Evolutionary conservation across 1,139 yeast species (phyloP), one percentile per base, ranked within the genome.

Genomic region (Taiozyma sp.): DNA sequence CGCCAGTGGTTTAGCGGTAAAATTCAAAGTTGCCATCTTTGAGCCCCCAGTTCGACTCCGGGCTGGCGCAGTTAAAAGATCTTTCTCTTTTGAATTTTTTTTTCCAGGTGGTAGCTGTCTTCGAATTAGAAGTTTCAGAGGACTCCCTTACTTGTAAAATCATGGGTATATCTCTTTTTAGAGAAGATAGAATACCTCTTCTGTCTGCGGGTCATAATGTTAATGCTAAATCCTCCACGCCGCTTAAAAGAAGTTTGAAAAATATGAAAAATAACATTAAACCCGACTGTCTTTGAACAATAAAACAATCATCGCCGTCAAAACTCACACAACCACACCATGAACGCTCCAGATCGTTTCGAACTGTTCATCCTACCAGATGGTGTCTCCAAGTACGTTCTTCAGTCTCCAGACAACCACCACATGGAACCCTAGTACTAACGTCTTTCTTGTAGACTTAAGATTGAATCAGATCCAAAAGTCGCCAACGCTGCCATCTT

Each of bases 271-370:
- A 32, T 32, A 32, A n/a, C 19, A 19, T 19, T 24, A 24, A n/a
- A 9, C 13, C 34, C 5, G 12, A 10, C n/a, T 36, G 23, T 16
- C 39, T 19, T 19, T 19, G 3, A 19, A 38, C 41, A 13, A 12
- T 13, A 8, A 9, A 19, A 10, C 13, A 38, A 10, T 10, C 41
- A 9, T 36, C 39, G 4, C 7, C 19, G 9, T 14, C 39, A 8
- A 14, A 24, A 24, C 8, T 8, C 19, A 16, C 22, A 38, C 4
- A 38, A 38, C 14, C 24, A 19, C 9, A 19, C 40, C 4, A 93
- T 93, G 98, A 93, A 93, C 74, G 99, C 98, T 63, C 99, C 99
- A 72, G 99, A 93, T 74, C 86, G 99, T 79, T 93, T 92, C 68
- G 99, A 93, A 75, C 80, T 93, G 49, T 93, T 93, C 68, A 82